These are phyloP conservation scores for Neurospora sp. DNA, from an alignment of 495 filamentous ascomycete genomes.

Conservation along the genomic window DNA sequence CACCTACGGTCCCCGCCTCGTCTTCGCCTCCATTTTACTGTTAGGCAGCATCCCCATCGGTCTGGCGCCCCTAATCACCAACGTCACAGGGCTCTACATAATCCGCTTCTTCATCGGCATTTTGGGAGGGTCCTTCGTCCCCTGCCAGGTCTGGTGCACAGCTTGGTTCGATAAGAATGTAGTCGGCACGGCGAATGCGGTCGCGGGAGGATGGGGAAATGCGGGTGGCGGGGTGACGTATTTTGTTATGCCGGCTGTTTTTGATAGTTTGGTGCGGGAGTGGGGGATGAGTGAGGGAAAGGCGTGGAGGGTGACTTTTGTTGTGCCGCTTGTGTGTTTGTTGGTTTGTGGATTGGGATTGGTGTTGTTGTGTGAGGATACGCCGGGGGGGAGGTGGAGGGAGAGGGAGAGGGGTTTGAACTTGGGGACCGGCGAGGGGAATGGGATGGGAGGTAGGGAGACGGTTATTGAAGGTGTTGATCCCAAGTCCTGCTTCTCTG, in stretches of 20 bases:
- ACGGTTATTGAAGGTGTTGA: neutral
- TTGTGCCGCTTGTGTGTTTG: slow-evolving; percentile 76
- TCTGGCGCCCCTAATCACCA: slow-evolving; percentile 66
- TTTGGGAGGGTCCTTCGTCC: slow-evolving; percentile 81
- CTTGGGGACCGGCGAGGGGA: too few relatives aligned
- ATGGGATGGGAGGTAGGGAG: neutral
- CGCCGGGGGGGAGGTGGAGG: slow-evolving; percentile 73
- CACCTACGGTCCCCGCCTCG: slow-evolving; percentile 67
- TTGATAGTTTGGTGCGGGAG: slow-evolving; percentile 60
- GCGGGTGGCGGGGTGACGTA: slow-evolving; percentile 80
- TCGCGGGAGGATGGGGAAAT: slow-evolving; percentile 82
- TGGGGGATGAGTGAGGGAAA: slow-evolving; percentile 48
- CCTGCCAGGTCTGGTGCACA: slow-evolving; percentile 93
- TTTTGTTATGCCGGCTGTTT: slow-evolving; percentile 92
- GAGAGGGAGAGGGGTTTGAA: too few relatives aligned
- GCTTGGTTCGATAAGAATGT: slow-evolving; percentile 95
- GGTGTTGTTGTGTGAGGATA: slow-evolving; percentile 71
- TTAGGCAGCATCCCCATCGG: slow-evolving; percentile 73
- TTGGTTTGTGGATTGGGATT: slow-evolving; percentile 53
- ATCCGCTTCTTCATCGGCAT: slow-evolving; percentile 92
- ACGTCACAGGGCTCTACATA: slow-evolving; percentile 58
- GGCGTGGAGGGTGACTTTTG: slow-evolving; percentile 77
- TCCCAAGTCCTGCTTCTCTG: neutral
- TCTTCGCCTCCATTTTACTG: slow-evolving; percentile 68
- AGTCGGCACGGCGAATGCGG: slow-evolving; percentile 80